Percentiles rank a stretch among this genome's conserved stretches.
These are phyloP conservation scores for Verbascum thapsus DNA, from an alignment of 257 asterid genomes.

Conservation along the genomic window DNA sequence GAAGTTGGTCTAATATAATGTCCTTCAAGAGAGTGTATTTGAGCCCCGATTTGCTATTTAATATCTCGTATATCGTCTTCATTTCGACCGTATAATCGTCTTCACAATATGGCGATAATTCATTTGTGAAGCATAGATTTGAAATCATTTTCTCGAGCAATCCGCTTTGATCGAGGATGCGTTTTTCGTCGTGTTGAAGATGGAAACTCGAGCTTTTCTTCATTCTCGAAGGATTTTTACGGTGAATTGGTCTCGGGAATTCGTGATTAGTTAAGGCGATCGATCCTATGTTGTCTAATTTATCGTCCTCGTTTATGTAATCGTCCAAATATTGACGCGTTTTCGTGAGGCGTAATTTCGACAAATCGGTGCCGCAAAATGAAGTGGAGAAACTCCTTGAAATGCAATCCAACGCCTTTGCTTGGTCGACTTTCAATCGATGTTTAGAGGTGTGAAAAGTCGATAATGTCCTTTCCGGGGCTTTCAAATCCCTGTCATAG, in stretches of 20 bases:
- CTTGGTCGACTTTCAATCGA: slow-evolving; percentile 26
- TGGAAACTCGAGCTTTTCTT: slow-evolving; percentile 44
- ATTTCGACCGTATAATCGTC: slow-evolving; percentile 67
- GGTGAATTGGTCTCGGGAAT: slow-evolving; percentile 27
- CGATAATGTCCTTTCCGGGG: slow-evolving; percentile 32
- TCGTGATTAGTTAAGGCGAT: slow-evolving; percentile 29
- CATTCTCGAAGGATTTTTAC: slow-evolving; percentile 31
- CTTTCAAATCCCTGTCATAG: slow-evolving; percentile 40
- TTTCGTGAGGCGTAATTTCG: slow-evolving; percentile 34
- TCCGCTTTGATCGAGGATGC: slow-evolving; percentile 50
- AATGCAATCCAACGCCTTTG: slow-evolving; percentile 36
- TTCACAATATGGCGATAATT: slow-evolving; percentile 38
- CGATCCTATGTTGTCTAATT: slow-evolving; percentile 27
- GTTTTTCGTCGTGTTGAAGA: slow-evolving; percentile 42
- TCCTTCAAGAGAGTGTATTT: slow-evolving; percentile 79
- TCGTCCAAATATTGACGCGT: slow-evolving; percentile 29
- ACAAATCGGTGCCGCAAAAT: slow-evolving; percentile 31
- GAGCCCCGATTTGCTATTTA: slow-evolving; percentile 60
- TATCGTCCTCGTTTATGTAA: slow-evolving; percentile 32
- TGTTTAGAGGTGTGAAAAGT: slow-evolving; percentile 34
- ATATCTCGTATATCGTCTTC: slow-evolving; percentile 60
- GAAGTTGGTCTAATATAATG: slow-evolving; percentile 74
- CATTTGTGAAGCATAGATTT: slow-evolving; percentile 72
- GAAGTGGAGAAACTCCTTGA: slow-evolving; percentile 56
- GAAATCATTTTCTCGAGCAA: slow-evolving; percentile 70